phyloP scores from a whole-genome alignment of 148 eudicot genomes.

The Mesembryanthemum crystallinum region DNA sequence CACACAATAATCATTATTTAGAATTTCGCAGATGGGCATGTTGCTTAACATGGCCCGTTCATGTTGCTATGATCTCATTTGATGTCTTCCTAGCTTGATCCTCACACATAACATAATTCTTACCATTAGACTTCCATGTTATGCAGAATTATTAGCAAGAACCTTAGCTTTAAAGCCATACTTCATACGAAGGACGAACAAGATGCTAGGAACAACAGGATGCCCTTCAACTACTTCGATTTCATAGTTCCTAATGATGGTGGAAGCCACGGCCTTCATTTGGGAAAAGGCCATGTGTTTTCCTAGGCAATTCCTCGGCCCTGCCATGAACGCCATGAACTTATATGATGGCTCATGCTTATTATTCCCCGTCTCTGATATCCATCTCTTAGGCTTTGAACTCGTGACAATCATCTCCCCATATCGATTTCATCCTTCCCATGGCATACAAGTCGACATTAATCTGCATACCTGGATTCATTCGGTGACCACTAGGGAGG shows the following conservation, averaged over 20 bases:
- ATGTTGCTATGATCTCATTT: too few relatives aligned
- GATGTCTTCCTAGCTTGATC: too few relatives aligned
- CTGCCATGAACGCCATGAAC: conserved; percentile 30
- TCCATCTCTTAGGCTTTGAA: conserved; percentile 44
- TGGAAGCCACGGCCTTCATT: conserved; percentile 26
- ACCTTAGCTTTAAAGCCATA: too few relatives aligned
- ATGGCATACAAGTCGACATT: conserved; percentile 26
- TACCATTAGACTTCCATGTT: too few relatives aligned
- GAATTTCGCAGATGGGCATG: too few relatives aligned
- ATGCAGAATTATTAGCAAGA: too few relatives aligned
- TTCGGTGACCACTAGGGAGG: conserved; percentile 35
- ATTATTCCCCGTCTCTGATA: conserved; percentile 9
- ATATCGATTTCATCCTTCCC: conserved; percentile 32
- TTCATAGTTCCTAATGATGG: conserved; percentile 25
- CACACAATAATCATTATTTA: too few relatives aligned
- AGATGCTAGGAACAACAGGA: not conserved
- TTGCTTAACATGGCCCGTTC: too few relatives aligned
- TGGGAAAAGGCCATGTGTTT: conserved; percentile 26
- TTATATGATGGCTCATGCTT: conserved; percentile 25
- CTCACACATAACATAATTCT: too few relatives aligned
- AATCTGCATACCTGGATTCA: conserved; percentile 15
- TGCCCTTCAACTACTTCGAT: conserved; percentile 23
- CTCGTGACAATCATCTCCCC: conserved; percentile 39
- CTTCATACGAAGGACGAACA: too few relatives aligned
- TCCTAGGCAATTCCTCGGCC: conserved; percentile 37